These are phyloP conservation scores for Phaseolus coccineus DNA, from an alignment of 331 rosid genomes.

Conservation along the genomic window DNA sequence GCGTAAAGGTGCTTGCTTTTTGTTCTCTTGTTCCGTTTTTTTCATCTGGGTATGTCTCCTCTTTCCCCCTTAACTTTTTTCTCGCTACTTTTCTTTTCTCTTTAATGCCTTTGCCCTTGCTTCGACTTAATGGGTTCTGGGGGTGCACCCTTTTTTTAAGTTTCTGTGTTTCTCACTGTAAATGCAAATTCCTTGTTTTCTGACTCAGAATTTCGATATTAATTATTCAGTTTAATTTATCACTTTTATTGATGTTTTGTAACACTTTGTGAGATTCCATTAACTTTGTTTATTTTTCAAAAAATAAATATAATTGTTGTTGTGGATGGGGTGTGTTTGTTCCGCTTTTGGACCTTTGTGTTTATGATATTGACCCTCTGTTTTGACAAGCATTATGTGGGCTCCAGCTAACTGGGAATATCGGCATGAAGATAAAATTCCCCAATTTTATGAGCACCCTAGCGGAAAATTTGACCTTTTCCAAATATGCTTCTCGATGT, in stretches of 20 bases:
- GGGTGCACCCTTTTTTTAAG: constrained; percentile 27
- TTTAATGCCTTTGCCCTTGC: constrained; percentile 24
- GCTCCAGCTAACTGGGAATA: constrained; percentile 49
- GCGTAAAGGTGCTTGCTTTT: constrained; percentile 56
- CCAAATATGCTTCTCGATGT: constrained; percentile 47
- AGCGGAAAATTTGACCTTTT: constrained; percentile 39
- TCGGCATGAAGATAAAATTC: constrained; percentile 46
- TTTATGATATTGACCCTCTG: constrained; percentile 33
- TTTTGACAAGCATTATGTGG: constrained; percentile 38
- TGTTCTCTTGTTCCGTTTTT: constrained; percentile 38
- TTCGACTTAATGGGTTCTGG: constrained; percentile 24
- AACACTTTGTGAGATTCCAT: background rate
- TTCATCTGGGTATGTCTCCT: constrained; percentile 43
- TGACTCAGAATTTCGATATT: constrained; percentile 11
- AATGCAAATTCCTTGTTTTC: constrained; percentile 35
- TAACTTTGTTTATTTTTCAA: background rate
- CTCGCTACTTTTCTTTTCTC: constrained; percentile 49
- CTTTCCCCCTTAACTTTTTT: constrained; percentile 36
- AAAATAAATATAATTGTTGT: background rate
- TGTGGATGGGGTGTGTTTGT: constrained; percentile 23
- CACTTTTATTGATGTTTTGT: constrained; percentile 32
- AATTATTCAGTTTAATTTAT: constrained; percentile 9
- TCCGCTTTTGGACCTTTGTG: constrained; percentile 31
- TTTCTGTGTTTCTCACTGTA: constrained; percentile 33
- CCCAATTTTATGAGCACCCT: constrained; percentile 37